Percentiles rank a stretch among this genome's conserved stretches.
Conservation (phyloP, 2,329 filamentous ascomycete genomes). For the Lachnellula cervina region DNA sequence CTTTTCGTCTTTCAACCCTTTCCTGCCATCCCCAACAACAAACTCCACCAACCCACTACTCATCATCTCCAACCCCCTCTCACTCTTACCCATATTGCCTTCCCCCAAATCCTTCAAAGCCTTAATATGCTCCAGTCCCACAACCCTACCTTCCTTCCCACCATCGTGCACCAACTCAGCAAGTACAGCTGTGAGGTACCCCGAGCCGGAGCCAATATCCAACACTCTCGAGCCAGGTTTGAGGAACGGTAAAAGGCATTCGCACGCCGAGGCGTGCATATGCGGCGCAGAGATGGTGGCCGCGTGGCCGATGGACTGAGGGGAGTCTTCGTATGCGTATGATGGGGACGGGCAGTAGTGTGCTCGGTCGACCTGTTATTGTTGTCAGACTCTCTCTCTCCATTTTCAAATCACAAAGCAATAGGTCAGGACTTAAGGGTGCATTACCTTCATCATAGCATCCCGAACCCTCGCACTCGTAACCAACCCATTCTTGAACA, state of each 20-base stretch:
- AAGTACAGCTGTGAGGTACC: constrained; percentile 83
- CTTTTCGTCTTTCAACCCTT: constrained; percentile 50
- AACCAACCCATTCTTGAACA: constrained; percentile 68
- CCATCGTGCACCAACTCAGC: constrained; percentile 50
- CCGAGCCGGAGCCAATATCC: constrained; percentile 71
- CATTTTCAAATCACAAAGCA: not conserved
- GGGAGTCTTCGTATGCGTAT: constrained; percentile 67
- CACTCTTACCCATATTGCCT: constrained; percentile 60
- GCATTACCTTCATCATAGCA: constrained; percentile 69
- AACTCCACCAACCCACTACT: constrained; percentile 63
- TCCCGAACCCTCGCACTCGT: constrained; percentile 64
- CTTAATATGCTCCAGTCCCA: constrained; percentile 71
- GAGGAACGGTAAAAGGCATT: constrained; percentile 56
- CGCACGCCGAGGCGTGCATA: constrained; percentile 64
- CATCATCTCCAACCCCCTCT: constrained; percentile 55
- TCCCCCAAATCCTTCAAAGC: constrained; percentile 58
- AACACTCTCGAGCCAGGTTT: constrained; percentile 51
- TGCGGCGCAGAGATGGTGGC: constrained; percentile 71
- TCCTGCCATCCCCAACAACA: constrained; percentile 68
- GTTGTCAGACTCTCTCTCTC: constrained; percentile 4
- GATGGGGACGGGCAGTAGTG: constrained; percentile 71
- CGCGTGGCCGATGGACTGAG: constrained; percentile 60
- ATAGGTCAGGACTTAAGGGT: not conserved
- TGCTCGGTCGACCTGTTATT: constrained; percentile 71
- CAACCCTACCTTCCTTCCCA: constrained; percentile 41